phyloP scores from a whole-genome alignment of 139 green algal genomes.

The Closterium sp. region DNA sequence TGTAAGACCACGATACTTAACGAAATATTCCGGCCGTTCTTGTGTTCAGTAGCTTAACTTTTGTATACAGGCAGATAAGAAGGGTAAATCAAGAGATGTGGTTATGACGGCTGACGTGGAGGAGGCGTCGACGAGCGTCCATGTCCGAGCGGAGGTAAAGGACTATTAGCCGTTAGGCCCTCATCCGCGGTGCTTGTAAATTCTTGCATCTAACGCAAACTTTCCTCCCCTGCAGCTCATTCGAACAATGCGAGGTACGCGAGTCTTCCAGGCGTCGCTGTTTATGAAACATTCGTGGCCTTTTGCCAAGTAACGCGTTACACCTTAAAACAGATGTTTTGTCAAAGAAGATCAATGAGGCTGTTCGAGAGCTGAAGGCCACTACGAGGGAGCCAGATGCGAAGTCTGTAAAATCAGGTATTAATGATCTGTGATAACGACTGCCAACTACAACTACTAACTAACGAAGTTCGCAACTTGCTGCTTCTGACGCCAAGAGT shows the following conservation, averaged over 20 bases:
- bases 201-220: not conserved
- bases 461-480: not conserved
- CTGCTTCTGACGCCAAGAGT: not conserved
- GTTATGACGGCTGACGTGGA: constrained; percentile 11
- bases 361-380: not conserved
- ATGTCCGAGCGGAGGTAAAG: constrained; percentile 28
- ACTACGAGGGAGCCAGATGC: not conserved
- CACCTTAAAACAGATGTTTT: not conserved
- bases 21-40: not conserved
- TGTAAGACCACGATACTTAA: not conserved
- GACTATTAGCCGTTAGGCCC: too few relatives aligned
- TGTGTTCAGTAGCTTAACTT: not conserved
- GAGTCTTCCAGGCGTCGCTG: not conserved
- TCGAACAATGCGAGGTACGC: not conserved
- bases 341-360: not conserved
- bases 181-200: too few relatives aligned
- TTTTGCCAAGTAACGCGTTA: not conserved
- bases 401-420: not conserved
- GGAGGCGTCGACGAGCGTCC: constrained; percentile 19
- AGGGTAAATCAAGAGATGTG: not conserved
- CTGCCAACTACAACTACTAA: too few relatives aligned
- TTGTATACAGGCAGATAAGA: constrained; percentile 3
- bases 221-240: not conserved
- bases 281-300: not conserved
- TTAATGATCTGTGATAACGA: too few relatives aligned